Percentiles rank a stretch among this genome's conserved stretches.
Conservation (phyloP, 805 yeast species). For the Babjeviella inositovora region DNA sequence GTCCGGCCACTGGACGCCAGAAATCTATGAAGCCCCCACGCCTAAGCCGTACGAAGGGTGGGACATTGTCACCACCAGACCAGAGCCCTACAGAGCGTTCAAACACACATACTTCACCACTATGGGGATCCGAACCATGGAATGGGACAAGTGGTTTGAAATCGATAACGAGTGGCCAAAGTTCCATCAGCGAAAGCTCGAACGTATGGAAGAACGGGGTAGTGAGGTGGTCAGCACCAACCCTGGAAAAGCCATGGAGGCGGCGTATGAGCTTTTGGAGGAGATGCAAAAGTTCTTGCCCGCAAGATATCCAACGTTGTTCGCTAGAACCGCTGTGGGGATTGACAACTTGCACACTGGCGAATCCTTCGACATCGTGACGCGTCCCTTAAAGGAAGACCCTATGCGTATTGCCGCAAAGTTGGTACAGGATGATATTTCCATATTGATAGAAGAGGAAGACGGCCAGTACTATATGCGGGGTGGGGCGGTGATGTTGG, state of each 20-base stretch:
- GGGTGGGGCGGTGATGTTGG: conserved; percentile 47
- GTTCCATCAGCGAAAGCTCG: conserved; percentile 33
- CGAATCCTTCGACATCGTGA: conserved; percentile 21
- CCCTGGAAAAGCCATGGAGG: conserved; percentile 31
- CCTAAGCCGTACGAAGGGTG: conserved; percentile 31
- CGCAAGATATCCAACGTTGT: conserved; percentile 38
- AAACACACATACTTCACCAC: conserved; percentile 47
- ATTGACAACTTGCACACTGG: conserved; percentile 35
- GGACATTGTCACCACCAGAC: conserved; percentile 30
- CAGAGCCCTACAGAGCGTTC: conserved; percentile 53
- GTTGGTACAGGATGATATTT: conserved; percentile 51
- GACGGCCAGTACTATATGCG: conserved; percentile 40
- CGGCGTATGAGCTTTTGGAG: conserved; percentile 36
- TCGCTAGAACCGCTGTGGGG: conserved; percentile 25
- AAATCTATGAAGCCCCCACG: conserved; percentile 26
- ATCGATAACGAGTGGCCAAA: conserved; percentile 50
- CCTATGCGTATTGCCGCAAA: conserved; percentile 44
- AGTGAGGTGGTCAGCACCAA: conserved; percentile 30
- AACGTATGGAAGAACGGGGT: conserved; percentile 29
- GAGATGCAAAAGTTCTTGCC: conserved; percentile 39
- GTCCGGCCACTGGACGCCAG: conserved; percentile 38
- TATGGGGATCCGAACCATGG: conserved; percentile 56
- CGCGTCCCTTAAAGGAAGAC: conserved; percentile 21
- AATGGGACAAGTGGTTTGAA: conserved; percentile 49
- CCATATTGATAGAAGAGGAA: conserved; percentile 44